These are phyloP conservation scores for Botryobasidium botryosum DNA, from an alignment of 768 basidiomycete species.

Conservation along the genomic window DNA sequence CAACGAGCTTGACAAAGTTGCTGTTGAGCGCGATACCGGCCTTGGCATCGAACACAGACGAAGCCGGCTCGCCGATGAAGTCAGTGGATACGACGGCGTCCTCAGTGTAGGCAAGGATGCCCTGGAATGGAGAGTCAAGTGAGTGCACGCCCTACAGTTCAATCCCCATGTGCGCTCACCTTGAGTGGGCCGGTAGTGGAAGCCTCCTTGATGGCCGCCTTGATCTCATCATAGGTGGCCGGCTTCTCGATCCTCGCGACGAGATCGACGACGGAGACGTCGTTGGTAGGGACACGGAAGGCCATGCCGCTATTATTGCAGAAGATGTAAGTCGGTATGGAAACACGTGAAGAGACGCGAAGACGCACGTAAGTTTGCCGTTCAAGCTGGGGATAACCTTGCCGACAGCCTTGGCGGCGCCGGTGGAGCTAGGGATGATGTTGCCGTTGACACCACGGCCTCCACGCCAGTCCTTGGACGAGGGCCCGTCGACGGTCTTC, in stretches of 20 bases:
- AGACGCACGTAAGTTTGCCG: slow-evolving; percentile 85
- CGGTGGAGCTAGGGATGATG: slow-evolving; percentile 98
- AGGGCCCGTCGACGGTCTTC: slow-evolving; percentile 90
- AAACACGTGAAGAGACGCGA: not conserved
- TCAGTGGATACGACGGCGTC: slow-evolving; percentile 89
- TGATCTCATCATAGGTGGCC: slow-evolving; percentile 83
- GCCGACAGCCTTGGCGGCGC: slow-evolving; percentile 97
- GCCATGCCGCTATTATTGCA: slow-evolving; percentile 49
- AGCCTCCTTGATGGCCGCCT: slow-evolving; percentile 64
- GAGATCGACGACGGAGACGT: slow-evolving; percentile 97
- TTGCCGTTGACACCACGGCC: slow-evolving; percentile 93
- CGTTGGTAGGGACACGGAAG: slow-evolving; percentile 93
- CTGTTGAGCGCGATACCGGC: slow-evolving; percentile 86
- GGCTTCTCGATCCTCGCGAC: slow-evolving; percentile 80
- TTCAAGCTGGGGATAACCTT: slow-evolving; percentile 94
- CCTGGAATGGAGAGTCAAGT: slow-evolving; percentile 22
- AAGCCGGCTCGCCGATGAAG: slow-evolving; percentile 62
- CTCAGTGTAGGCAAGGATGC: slow-evolving; percentile 80
- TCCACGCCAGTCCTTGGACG: slow-evolving; percentile 93
- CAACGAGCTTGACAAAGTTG: slow-evolving; percentile 90
- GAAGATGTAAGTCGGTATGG: not conserved
- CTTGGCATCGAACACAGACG: slow-evolving; percentile 84
- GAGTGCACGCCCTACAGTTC: too few relatives aligned
- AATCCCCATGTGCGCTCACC: slow-evolving; percentile 16
- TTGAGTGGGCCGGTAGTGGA: slow-evolving; percentile 41